Base-by-base conservation (phyloP, 2,329 filamentous ascomycete genomes). In the Penicillium sp. region DNA sequence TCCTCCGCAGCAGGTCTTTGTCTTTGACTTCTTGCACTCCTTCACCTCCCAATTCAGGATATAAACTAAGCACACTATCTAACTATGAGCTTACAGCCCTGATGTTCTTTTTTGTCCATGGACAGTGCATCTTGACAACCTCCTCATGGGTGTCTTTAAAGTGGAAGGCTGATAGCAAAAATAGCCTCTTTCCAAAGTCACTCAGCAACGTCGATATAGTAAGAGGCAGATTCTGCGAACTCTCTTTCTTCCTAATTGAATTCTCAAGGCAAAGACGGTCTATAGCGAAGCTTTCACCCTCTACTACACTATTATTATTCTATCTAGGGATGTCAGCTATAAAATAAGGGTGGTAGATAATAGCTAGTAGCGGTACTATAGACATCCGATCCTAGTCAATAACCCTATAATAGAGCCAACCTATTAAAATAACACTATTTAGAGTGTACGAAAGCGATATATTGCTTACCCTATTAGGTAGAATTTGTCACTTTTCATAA, bases 351-450 rank as follows among this genome's bases (percentile, higher is more conserved):
- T 60, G 53, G 29, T 63, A 53, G 1, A 63, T 60, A 37, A 61
- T 47, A 5, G 61, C 56, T n/a, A 56, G 59, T 1, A 63, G 53
- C 10, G 56, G 56, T n/a, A 54, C 59, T 18, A 53, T 20, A 44
- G 11, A 58, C n/a, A 59, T 56, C 54, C 59, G 61, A 44, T 59
- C 59, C 61, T 55, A 61, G 43, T 63, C 59, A 37, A 61, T 55
- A 9, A 63, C 47, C 43, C 58, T 59, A 39, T 45, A 16, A 11
- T 39, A 6, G 14, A 35, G 16, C 38, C 10, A n/a, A n/a, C 10
- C 29, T 43, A 16, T 56, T 39, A 56, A 11, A 49, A 35, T n/a
- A n/a, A n/a, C n/a, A n/a, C n/a, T n/a, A n/a, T n/a, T n/a, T n/a
- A n/a, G n/a, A n/a, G n/a, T n/a, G n/a, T n/a, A n/a, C n/a, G n/a